A percentile compares a stretch with the other conserved stretches of the same genome.
Evolutionary conservation across 202 grass and related monocot species (phyloP).

Genomic region (Carex sylvatica): DNA sequence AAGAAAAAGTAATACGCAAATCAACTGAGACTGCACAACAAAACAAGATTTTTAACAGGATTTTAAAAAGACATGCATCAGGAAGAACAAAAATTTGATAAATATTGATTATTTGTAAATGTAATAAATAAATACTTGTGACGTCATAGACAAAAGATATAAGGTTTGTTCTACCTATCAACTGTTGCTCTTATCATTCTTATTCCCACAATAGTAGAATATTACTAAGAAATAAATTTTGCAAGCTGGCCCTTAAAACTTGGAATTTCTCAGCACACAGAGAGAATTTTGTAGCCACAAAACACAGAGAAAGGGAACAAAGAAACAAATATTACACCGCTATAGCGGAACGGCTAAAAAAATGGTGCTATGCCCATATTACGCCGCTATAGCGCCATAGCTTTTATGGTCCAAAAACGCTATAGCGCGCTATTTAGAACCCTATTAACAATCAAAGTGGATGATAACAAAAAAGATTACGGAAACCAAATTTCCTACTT

Average conservation of each 20-base stretch:
- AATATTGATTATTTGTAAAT: neutral
- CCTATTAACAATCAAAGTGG: neutral
- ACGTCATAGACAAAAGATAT: constrained; percentile 1
- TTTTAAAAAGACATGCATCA: neutral
- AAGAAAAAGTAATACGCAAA: neutral
- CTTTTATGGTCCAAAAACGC: no score
- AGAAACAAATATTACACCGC: neutral
- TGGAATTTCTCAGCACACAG: neutral
- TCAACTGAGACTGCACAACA: no score
- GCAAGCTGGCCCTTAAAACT: neutral
- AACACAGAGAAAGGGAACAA: neutral
- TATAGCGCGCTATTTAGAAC: no score
- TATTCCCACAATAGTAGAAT: neutral
- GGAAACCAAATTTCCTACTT: constrained; percentile 37
- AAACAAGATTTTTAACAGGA: neutral
- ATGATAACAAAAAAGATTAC: constrained; percentile 20
- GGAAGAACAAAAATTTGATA: no score
- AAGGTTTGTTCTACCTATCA: constrained; percentile 2
- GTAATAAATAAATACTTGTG: neutral
- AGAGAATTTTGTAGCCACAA: neutral
- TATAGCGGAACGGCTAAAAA: no score
- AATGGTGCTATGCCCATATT: no score
- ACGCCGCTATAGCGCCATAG: no score
- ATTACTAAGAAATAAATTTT: constrained; percentile 11
- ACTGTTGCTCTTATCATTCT: neutral